These are phyloP conservation scores for Cutaneotrichosporon sp. DNA, from an alignment of 1,284 basidiomycete species.

Conservation along the genomic window DNA sequence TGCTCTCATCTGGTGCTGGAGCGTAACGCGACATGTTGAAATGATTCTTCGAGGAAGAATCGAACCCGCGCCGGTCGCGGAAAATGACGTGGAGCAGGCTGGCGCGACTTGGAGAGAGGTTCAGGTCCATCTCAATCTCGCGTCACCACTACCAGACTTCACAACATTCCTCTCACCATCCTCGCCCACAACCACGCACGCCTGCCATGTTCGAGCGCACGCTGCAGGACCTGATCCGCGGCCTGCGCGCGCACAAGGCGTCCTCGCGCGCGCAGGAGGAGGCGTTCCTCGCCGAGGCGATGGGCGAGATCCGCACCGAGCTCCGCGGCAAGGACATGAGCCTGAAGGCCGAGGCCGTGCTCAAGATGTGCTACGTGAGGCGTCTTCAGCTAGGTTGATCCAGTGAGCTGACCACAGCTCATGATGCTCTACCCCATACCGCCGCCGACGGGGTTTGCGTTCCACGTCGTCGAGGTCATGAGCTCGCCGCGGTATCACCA, in stretches of 20 bases:
- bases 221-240: slow-evolving; percentile 86
- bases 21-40: too few species aligned
- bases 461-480: slow-evolving; percentile 98
- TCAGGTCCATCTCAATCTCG: neutral
- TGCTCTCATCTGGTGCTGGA: too few species aligned
- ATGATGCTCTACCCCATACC: slow-evolving; percentile 57
- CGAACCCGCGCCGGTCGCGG: neutral
- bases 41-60: neutral
- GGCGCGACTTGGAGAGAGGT: neutral
- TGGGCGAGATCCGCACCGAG: slow-evolving; percentile 80
- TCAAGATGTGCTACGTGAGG: slow-evolving; percentile 97
- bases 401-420: slow-evolving; percentile 33
- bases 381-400: slow-evolving; percentile 47
- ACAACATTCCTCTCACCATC: neutral
- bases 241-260: slow-evolving; percentile 65
- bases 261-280: slow-evolving; percentile 53
- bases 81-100: neutral
- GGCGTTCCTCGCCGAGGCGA: slow-evolving; percentile 56
- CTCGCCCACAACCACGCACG: neutral
- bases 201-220: slow-evolving; percentile 84
- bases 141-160: neutral
- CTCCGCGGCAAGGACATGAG: slow-evolving; percentile 94
- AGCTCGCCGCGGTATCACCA: slow-evolving; percentile 86
- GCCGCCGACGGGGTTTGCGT: slow-evolving; percentile 61
- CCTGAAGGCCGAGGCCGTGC: slow-evolving; percentile 88